Conservation (phyloP, 225 moss, liverwort and hornwort species). For the Polytrichum commune region DNA sequence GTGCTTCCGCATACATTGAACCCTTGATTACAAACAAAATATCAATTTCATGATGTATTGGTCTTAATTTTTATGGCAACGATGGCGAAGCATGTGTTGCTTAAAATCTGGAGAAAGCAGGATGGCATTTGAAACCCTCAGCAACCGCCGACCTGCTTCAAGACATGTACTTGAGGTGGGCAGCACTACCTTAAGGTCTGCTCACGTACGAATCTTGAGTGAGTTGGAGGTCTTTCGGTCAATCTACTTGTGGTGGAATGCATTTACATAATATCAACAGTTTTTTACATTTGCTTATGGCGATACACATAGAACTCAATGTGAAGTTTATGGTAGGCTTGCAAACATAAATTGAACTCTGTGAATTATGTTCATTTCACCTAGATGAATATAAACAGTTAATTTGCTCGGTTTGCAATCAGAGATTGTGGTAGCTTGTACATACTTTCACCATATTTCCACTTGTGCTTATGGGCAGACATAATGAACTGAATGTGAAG, state of each 20-base stretch:
- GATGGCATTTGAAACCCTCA: slow-evolving; percentile 74
- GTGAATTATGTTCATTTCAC: neutral
- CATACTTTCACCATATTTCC: too few species aligned
- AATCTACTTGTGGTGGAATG: too few species aligned
- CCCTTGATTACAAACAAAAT: too few species aligned
- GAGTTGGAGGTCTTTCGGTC: too few species aligned
- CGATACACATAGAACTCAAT: neutral
- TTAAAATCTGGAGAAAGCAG: slow-evolving; percentile 62
- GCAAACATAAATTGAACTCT: neutral
- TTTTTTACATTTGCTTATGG: neutral
- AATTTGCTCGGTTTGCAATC: too few species aligned
- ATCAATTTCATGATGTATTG: neutral
- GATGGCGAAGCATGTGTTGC: slow-evolving; percentile 48
- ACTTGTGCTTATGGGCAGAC: neutral
- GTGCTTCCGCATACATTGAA: too few species aligned
- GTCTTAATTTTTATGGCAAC: slow-evolving; percentile 7
- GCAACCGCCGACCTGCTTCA: slow-evolving; percentile 37
- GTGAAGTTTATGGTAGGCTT: neutral
- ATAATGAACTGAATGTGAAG: neutral
- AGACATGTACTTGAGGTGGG: slow-evolving; percentile 10
- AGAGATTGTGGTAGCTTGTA: too few species aligned
- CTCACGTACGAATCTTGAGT: too few species aligned
- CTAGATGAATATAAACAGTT: too few species aligned
- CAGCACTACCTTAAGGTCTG: too few species aligned
- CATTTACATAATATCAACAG: too few species aligned